Conservation (phyloP, 257 asterid genomes). For the Apocynum venetum region DNA sequence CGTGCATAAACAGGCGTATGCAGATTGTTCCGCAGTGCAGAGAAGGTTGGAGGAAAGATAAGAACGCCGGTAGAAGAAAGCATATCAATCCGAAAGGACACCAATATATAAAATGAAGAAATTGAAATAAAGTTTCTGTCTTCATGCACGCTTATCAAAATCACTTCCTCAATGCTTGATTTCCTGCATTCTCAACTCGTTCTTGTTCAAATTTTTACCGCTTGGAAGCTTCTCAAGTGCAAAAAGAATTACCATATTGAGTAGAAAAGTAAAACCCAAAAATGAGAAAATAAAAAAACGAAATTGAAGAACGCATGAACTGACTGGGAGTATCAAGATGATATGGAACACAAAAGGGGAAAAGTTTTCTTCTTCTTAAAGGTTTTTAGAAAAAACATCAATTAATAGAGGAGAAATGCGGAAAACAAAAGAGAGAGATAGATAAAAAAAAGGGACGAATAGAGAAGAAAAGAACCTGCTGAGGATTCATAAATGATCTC, state of each 20-base stretch:
- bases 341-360: neutral
- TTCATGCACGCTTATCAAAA: neutral
- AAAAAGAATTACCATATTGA: neutral
- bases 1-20: neutral
- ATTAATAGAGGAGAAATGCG: no score
- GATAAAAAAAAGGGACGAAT: no score
- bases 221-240: neutral
- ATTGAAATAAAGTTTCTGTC: neutral
- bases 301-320: neutral
- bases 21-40: neutral
- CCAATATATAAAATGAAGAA: neutral
- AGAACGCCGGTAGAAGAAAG: neutral
- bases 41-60: neutral
- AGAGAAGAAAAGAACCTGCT: no score
- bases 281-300: neutral
- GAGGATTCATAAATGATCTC: no score
- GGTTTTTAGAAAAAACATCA: no score
- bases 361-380: no score
- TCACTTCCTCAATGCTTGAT: neutral
- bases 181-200: neutral
- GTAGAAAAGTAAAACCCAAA: neutral
- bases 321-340: neutral
- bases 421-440: no score
- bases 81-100: neutral
- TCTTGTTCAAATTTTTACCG: no score